phyloP scores from a whole-genome alignment of 305 asterid genomes.

The Ilex paraguariensis region DNA sequence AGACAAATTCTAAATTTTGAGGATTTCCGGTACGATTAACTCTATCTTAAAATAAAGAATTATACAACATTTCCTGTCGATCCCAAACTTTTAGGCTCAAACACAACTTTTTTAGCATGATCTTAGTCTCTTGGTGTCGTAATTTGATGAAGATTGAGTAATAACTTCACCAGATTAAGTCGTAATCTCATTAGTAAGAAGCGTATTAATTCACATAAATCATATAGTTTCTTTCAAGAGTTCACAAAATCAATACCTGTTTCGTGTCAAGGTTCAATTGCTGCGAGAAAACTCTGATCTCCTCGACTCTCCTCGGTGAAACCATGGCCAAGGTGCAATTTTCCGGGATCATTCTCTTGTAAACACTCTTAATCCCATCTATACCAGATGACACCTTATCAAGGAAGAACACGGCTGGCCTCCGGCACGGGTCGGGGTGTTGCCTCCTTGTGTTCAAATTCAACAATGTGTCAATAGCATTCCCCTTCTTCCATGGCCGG shows the following conservation, averaged over 20 bases:
- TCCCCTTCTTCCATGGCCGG: background rate
- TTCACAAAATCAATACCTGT: background rate
- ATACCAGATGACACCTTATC: background rate
- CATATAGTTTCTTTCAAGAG: background rate
- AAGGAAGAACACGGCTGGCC: background rate
- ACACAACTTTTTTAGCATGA: no score
- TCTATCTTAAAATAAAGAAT: no score
- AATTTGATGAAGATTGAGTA: no score
- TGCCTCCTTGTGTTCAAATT: background rate
- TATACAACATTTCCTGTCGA: no score
- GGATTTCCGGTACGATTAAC: no score
- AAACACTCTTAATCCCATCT: background rate
- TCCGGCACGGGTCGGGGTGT: background rate
- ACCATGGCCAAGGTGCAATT: background rate
- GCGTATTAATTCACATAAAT: background rate
- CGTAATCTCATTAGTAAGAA: no score
- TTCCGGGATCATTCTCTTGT: background rate
- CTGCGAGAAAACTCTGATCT: background rate
- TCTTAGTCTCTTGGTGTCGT: no score
- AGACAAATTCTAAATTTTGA: no score
- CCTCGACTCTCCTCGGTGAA: background rate
- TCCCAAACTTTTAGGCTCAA: no score
- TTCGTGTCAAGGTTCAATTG: background rate
- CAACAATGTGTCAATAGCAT: background rate
- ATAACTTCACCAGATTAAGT: no score